Base-by-base conservation (phyloP, 2,329 filamentous ascomycete genomes). In the Aspergillus aculeatus region DNA sequence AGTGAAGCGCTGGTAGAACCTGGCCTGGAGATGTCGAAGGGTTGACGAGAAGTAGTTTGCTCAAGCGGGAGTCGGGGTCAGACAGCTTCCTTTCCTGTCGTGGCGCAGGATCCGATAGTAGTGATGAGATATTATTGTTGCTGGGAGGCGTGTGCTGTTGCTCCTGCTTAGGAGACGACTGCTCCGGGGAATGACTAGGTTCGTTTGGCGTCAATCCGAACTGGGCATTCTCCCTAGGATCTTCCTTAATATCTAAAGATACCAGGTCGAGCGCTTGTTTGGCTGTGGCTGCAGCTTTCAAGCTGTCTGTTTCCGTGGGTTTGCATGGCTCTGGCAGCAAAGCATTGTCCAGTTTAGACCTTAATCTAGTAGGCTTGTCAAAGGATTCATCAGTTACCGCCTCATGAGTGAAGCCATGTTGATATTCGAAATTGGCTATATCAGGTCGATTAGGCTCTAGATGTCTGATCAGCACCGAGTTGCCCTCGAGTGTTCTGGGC, bases 391-490 rank as follows among this genome's bases (percentile, higher is more conserved):
- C 53, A 24, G 19, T 11, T 7, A 9, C 72, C 2, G 75, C 50
- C 26, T 21, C 44, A 5, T 19, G 26, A n/a, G 52, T 41, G 55
- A 90, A 77, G 23, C 84, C 80, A 64, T 81, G 72, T 62, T 78
- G 76, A 63, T 81, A 83, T 59, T 85, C 88, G 69, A 77, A 47
- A 71, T 64, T 77, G 77, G 87, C 87, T 69, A 91, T 83, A 54
- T 92, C 87, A 54, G 84, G 86, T 65, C 81, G 80, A 69, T 86
- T 86, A 69, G 86, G 85, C 70, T 81, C 84, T 78, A 93, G 82
- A 73, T 82, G 80, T 59, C 79, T 77, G 63, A 94, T 82, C 73
- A 94, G 81, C 64, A 91, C 86, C 66, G 81, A 64, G 62, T 70
- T 67, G 66, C 69, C 84, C 82, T 90, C 86, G 67, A 84, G 85